phyloP scores from a whole-genome alignment of 306 rosid genomes.

The Castanea mollissima region DNA sequence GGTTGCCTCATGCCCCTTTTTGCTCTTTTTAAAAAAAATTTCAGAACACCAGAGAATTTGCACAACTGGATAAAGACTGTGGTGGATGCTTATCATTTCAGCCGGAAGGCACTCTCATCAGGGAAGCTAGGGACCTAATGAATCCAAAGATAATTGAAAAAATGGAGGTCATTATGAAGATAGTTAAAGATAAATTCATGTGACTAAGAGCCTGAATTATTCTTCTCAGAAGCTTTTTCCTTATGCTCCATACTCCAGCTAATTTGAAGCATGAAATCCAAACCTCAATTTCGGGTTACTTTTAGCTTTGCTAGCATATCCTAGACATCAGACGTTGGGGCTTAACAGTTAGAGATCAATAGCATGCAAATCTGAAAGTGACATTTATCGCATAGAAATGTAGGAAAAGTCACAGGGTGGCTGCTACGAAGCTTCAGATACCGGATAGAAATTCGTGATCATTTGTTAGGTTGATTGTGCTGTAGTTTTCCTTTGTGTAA shows the following conservation, averaged over 20 bases:
- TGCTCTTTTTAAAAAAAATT: neutral
- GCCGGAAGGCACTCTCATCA: slow-evolving; percentile 78
- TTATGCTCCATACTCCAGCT: neutral
- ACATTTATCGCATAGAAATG: neutral
- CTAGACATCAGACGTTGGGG: neutral
- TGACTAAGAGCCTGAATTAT: slow-evolving; percentile 23
- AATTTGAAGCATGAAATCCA: neutral
- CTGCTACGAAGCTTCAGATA: neutral
- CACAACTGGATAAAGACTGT: slow-evolving; percentile 66
- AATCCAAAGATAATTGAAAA: slow-evolving; percentile 73
- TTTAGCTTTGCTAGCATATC: neutral
- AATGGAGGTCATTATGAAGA: slow-evolving; percentile 61
- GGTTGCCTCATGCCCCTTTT: neutral
- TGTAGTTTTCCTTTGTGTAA: neutral
- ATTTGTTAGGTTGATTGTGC: neutral
- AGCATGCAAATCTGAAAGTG: neutral
- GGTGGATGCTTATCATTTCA: slow-evolving; percentile 75
- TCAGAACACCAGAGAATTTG: slow-evolving; percentile 86
- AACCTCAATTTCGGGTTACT: neutral
- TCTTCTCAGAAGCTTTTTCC: neutral
- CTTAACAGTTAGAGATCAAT: neutral
- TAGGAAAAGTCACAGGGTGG: neutral
- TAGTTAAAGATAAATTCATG: slow-evolving; percentile 74
- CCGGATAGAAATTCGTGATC: neutral
- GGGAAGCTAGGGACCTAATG: slow-evolving; percentile 88